phyloP scores from a whole-genome alignment of 805 yeast genomes.

The Saccharomyces mikatae region DNA sequence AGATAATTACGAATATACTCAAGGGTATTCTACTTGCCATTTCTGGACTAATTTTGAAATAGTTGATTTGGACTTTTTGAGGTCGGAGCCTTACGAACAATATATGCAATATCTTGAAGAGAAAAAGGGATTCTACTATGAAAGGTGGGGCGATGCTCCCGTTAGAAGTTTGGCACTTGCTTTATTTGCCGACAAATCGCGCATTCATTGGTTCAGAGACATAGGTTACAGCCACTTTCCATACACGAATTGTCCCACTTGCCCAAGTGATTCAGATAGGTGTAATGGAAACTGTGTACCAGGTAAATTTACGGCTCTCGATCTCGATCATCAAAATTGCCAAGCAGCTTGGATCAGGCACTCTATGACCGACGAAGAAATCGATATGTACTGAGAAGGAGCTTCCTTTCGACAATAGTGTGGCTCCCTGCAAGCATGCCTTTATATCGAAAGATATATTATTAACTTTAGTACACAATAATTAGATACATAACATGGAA shows the following conservation, averaged over 20 bases:
- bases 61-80: constrained; percentile 72
- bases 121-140: constrained; percentile 78
- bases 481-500: not conserved
- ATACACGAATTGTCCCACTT: constrained; percentile 61
- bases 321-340: constrained; percentile 63
- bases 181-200: constrained; percentile 57
- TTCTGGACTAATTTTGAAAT: constrained; percentile 90
- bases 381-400: constrained; percentile 14
- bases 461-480: not conserved
- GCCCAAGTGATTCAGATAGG: constrained; percentile 34
- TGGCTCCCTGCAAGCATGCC: not conserved
- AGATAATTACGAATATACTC: constrained; percentile 33
- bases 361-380: constrained; percentile 31
- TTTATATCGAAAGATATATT: not conserved
- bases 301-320: constrained; percentile 47
- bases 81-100: constrained; percentile 55
- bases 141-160: constrained; percentile 93
- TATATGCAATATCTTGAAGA: constrained; percentile 60
- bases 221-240: constrained; percentile 74
- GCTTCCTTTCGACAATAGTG: not conserved
- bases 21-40: constrained; percentile 59
- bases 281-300: constrained; percentile 42
- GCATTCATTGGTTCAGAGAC: constrained; percentile 82
- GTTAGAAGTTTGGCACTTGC: constrained; percentile 72
- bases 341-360: constrained; percentile 58